Conservation (phyloP, 202 grass and related monocot genomes). For the Digitaria exilis region DNA sequence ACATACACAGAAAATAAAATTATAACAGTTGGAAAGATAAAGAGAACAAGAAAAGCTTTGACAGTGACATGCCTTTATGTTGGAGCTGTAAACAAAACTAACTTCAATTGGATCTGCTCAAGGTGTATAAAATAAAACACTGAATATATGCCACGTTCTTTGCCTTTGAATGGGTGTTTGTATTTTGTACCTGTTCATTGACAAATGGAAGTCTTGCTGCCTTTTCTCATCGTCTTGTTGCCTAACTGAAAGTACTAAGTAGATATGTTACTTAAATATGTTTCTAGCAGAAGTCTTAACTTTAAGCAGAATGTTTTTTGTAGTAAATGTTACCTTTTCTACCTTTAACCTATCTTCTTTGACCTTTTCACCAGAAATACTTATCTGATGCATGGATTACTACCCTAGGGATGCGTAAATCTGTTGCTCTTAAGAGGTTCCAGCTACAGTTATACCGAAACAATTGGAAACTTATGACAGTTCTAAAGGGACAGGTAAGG, state of each 20-base stretch:
- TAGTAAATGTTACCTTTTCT: background rate
- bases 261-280: background rate
- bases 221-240: background rate
- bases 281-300: background rate
- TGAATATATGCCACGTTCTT: slow-evolving; percentile 5
- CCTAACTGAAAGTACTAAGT: slow-evolving; percentile 4
- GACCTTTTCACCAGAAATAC: slow-evolving; percentile 64
- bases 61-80: slow-evolving; percentile 18
- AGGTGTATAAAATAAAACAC: background rate
- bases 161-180: background rate
- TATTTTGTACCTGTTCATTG: background rate
- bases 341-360: slow-evolving; percentile 27
- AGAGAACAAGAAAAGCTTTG: slow-evolving; percentile 26
- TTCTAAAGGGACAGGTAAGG: slow-evolving; percentile 89
- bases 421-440: slow-evolving; percentile 79
- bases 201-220: background rate
- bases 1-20: background rate
- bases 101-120: background rate
- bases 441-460: slow-evolving; percentile 68
- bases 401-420: slow-evolving; percentile 77
- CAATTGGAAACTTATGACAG: slow-evolving; percentile 76
- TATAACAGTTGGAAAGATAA: slow-evolving; percentile 3
- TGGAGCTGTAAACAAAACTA: slow-evolving; percentile 13
- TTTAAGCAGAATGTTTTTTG: background rate
- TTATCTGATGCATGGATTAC: slow-evolving; percentile 87